A percentile compares a stretch with the other conserved stretches of the same genome.
Conservation (phyloP, 495 filamentous ascomycete genomes). For the Tricharina praecox region DNA sequence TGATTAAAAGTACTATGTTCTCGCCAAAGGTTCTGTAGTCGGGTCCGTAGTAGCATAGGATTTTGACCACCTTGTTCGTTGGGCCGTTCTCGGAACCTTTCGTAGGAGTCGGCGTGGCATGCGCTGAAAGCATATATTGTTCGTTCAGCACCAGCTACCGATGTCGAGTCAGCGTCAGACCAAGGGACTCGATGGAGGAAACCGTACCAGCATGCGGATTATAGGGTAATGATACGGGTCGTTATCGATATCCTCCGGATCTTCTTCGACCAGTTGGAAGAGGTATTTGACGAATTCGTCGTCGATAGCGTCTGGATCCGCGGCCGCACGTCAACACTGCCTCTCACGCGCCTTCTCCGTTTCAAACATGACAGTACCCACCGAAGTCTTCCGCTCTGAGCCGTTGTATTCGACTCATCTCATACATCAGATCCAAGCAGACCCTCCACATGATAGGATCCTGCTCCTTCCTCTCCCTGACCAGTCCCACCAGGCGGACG, state of each 20-base stretch:
- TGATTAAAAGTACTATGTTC: conserved; percentile 90
- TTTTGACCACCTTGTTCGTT: conserved; percentile 87
- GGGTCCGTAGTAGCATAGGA: conserved; percentile 60
- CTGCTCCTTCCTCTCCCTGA: conserved; percentile 43
- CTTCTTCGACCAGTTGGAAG: conserved; percentile 72
- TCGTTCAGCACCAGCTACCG: conserved; percentile 84
- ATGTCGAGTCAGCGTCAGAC: conserved; percentile 11
- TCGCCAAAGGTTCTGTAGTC: conserved; percentile 88
- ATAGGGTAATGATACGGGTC: conserved; percentile 96
- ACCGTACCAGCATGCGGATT: conserved; percentile 70
- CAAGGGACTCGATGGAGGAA: neutral
- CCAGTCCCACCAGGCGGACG: conserved; percentile 62
- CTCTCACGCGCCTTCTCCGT: conserved; percentile 29
- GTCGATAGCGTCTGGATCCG: conserved; percentile 39
- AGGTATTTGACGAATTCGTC: conserved; percentile 72
- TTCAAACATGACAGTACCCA: conserved; percentile 17
- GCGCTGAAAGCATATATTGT: conserved; percentile 80
- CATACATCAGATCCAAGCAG: conserved; percentile 78
- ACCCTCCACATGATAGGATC: conserved; percentile 61
- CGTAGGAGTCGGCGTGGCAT: conserved; percentile 35
- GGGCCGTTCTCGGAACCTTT: conserved; percentile 34
- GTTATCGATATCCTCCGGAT: conserved; percentile 63
- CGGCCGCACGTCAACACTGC: neutral
- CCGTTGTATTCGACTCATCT: conserved; percentile 88
- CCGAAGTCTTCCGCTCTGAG: conserved; percentile 61